Base-by-base conservation (phyloP, 768 basidiomycete species). In the Pulveroboletus sp. region DNA sequence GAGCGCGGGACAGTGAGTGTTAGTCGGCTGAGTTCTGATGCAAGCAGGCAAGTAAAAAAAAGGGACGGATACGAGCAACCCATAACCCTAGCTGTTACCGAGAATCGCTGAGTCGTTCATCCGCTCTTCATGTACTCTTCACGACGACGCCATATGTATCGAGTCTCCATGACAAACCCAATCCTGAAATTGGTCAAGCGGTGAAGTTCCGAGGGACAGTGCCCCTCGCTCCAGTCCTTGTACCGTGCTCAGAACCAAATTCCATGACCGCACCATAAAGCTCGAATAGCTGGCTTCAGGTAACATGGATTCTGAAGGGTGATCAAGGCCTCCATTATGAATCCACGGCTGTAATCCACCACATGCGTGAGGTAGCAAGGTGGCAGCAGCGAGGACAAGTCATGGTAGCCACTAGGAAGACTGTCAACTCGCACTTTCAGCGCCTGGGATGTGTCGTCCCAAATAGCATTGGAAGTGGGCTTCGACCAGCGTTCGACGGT, bases 1-100 rank as follows among this genome's bases (percentile, higher is more conserved):
- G 68, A 43, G 50, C 52, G 73, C 62, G 51, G 36, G 61, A 71
- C 57, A 71, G 66, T 66, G 56, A 63, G 60, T 52, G 48, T 66
- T 57, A 69, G 66, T 64, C 56, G 69, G 65, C 53, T 63, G 66
- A 66, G 63, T 59, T 61, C 62, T 58, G 66, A 60, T 50, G 62
- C 56, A 62, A 63, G 68, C 61, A 64, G 60, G 65, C 64, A 65
- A 68, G 65, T 32, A 67, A 65, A 74, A 33, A 63, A 75, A 74
- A 70, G 70, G 68, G 69, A 71, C 73, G 71, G 66, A 71, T 69
- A 76, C 71, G 63, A 60, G 60, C 47, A 60, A 62, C 57, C 56
- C 58, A 60, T 57, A 54, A 60, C 57, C 56, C 64, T 44, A 39
- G 57, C 47, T 49, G 42, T 56, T 50, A 65, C 64, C 62, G 54